A percentile compares a stretch with the other conserved stretches of the same genome.
Conservation (phyloP, 352 stramenopile species). For the Globisporangium barbulae region DNA sequence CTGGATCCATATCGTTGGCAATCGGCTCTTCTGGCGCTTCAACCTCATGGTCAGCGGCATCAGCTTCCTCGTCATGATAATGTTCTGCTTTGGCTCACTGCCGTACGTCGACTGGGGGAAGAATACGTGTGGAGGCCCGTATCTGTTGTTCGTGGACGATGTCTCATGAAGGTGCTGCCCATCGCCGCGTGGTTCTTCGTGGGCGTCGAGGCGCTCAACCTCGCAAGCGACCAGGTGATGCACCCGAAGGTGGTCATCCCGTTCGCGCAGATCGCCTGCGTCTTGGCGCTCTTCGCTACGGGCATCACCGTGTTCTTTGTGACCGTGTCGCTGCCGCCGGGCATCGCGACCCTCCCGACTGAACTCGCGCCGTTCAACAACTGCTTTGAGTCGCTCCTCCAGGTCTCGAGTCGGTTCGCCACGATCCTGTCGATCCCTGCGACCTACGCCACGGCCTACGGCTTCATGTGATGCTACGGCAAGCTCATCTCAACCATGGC, state of each 20-base stretch:
- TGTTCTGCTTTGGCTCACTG: conserved; percentile 21
- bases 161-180: conserved; percentile 20
- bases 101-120: conserved; percentile 9
- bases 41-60: conserved; percentile 13
- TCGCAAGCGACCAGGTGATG: conserved; percentile 29
- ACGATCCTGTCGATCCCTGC: conserved; percentile 42
- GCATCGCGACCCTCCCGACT: conserved; percentile 18
- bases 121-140: not conserved
- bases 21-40: conserved; percentile 26
- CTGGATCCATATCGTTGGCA: conserved; percentile 17
- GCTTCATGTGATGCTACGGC: conserved; percentile 56
- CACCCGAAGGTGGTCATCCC: conserved; percentile 40
- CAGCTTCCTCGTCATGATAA: conserved; percentile 15
- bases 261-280: conserved; percentile 36
- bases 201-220: conserved; percentile 26
- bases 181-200: conserved; percentile 31
- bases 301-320: conserved; percentile 35
- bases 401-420: conserved; percentile 2
- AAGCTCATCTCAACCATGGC: conserved; percentile 53
- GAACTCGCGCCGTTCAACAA: conserved; percentile 33
- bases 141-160: not conserved
- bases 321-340: conserved; percentile 27
- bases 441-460: conserved; percentile 48
- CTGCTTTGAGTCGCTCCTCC: conserved; percentile 30
- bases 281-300: conserved; percentile 38